Conservation (phyloP, 2,329 filamentous ascomycete genomes). For the Lasiodiplodia citricola region DNA sequence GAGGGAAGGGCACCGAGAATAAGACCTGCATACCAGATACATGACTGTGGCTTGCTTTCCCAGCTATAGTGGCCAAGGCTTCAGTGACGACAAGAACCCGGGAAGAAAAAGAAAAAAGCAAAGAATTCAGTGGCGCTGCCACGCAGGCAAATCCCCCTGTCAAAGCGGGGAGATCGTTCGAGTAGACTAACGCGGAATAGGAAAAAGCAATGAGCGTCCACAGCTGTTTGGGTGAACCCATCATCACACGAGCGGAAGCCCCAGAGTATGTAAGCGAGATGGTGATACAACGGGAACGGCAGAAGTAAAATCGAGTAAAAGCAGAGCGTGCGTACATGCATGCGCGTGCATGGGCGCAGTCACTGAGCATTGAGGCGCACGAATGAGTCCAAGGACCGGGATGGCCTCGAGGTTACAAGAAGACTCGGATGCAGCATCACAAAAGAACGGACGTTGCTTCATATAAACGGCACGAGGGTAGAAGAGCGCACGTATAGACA, state of each 20-base stretch:
- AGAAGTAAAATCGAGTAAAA: background rate
- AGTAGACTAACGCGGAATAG: background rate
- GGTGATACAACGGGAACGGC: background rate
- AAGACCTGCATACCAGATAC: slow-evolving; percentile 5
- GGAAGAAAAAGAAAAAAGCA: background rate
- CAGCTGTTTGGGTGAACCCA: background rate
- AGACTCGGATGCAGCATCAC: background rate
- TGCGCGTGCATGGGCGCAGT: background rate
- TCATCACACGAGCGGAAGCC: slow-evolving; percentile 1
- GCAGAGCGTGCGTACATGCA: background rate
- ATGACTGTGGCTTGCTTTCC: background rate
- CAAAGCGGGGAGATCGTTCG: background rate
- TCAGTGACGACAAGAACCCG: background rate
- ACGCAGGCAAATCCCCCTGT: background rate
- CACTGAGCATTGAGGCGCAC: background rate
- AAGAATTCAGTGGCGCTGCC: background rate
- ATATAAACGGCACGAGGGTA: background rate
- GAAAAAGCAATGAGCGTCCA: background rate
- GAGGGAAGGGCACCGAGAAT: slow-evolving; percentile 1
- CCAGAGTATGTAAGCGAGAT: slow-evolving; percentile 6
- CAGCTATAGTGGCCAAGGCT: no score
- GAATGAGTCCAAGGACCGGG: background rate
- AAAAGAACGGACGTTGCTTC: background rate
- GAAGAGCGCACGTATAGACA: background rate
- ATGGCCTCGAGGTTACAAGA: background rate